Base-by-base conservation (phyloP, 2,329 filamentous ascomycete species). In the Fusarium phyllophilum region DNA sequence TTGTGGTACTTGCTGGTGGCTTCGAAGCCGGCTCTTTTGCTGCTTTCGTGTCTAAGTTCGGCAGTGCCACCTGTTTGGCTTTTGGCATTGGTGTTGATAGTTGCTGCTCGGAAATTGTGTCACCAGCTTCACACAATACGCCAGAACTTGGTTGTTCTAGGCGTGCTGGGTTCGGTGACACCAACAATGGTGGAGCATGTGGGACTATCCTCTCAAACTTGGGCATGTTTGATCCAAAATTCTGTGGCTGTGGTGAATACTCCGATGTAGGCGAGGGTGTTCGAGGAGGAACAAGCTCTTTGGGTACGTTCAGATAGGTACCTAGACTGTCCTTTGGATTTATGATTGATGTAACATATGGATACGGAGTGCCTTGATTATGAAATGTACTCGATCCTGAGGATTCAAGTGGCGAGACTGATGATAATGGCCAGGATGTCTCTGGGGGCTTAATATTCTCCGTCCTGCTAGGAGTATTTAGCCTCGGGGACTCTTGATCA, bases 301-400 rank as follows among this genome's bases (percentile, higher is more conserved):
- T 54, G 20, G 66, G 70, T 9, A 66, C 17, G 31, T 51, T 51
- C 31, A 59, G 33, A 22, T 56, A 26, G 36, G 68, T 22, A 6
- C 18, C 36, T 22, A 51, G 20, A 20, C 52, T 34, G 31, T 54
- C 36, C 15, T 70, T 42, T 17, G 66, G 57, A 45, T 46, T n/a
- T 4, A 42, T 38, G 3, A 65, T 33, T 5, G 59, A 59, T 36
- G 59, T 20, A 12, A 39, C 41, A 17, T 59, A 49, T 34, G 66
- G 36, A 22, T 66, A 45, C 22, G 67, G 36, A 34, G 42, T 64
- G 26, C 70, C 52, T 59, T 70, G 66, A 22, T 42, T 52, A n/a
- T 46, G 66, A 33, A 65, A 70, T 44, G 52, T 70, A 52, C 66
- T 70, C 12, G 66, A 70, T n/a, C 59, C 67, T 26, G 67, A 70